phyloP scores from a whole-genome alignment of 2,329 filamentous ascomycete species.

The Colletotrichum zoysiae region DNA sequence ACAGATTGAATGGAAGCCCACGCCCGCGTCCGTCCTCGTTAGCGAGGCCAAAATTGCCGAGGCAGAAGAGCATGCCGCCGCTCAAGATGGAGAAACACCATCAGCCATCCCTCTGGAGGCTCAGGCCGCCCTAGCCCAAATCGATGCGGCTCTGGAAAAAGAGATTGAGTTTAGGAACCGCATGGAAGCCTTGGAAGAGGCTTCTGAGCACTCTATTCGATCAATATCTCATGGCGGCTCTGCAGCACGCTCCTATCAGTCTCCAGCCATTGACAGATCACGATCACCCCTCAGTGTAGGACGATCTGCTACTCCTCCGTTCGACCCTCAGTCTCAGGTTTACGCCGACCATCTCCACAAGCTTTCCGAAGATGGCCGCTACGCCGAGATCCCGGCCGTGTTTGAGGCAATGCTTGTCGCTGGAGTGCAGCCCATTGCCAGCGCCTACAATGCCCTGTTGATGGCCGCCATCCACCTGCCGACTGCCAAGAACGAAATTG shows the following conservation, averaged over 20 bases:
- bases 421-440: slow-evolving; percentile 82
- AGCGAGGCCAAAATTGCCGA: slow-evolving; percentile 70
- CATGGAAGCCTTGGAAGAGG: slow-evolving; percentile 59
- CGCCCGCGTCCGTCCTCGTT: slow-evolving; percentile 67
- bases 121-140: slow-evolving; percentile 78
- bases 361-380: slow-evolving; percentile 78
- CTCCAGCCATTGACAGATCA: slow-evolving; percentile 57
- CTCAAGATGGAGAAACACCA: slow-evolving; percentile 51
- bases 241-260: slow-evolving; percentile 50
- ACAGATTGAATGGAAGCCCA: slow-evolving; percentile 88
- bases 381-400: slow-evolving; percentile 88
- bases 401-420: slow-evolving; percentile 92
- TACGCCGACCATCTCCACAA: slow-evolving; percentile 85
- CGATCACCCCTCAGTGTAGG: slow-evolving; percentile 60
- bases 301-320: slow-evolving; percentile 71
- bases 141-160: slow-evolving; percentile 85
- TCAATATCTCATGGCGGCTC: slow-evolving; percentile 53
- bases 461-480: slow-evolving; percentile 87
- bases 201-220: slow-evolving; percentile 54
- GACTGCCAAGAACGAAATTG: slow-evolving; percentile 82
- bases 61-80: slow-evolving; percentile 49
- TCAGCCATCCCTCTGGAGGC: slow-evolving; percentile 58
- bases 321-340: slow-evolving; percentile 73
- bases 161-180: slow-evolving; percentile 73
- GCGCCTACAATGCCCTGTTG: slow-evolving; percentile 93